Base-by-base conservation (phyloP, 1,139 yeast species). In the Hansenula sp. region DNA sequence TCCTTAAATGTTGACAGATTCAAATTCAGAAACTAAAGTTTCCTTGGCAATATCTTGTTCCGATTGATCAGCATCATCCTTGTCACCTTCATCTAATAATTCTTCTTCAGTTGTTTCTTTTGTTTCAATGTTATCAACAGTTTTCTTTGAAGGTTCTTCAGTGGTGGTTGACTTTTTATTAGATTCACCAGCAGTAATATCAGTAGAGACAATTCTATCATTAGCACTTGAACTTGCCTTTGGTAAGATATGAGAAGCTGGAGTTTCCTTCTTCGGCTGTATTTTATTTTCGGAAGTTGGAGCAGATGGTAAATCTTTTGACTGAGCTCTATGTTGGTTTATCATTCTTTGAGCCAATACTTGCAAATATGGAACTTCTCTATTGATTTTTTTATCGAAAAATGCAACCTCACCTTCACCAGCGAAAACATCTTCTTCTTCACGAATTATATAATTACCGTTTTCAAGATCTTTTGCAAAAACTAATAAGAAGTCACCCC, bases 381-480 rank as follows among this genome's bases (percentile, higher is more conserved):
- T 66, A 25, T 68, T 66, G 6, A 71, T 57, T 16, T 70, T 70
- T 47, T 72, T 72, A 49, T 84, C 87, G 48, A 76, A 68, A 59
- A 72, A 89, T 15, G 79, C 78, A 50, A 90, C 70, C 45, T 84
- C 90, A 48, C 93, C 95, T 48, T 86, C 88, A 47, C 86, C 86
- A 28, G 79, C 66, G 53, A 76, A 71, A 49, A 77, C 70, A 57
- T 81, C 87, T 37, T 79, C 81, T 40, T 67, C 71, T 46, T 77
- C 80, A 49, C 76, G 79, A 33, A 88, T 68, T 37, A 72, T 76
- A 80, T 87, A 86, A 59, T 84, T 81, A 12, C 94, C 94, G 43
- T 67, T 70, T 61, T 88, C 96, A 47, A 89, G 71, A 61, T 90
- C 96, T 55, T 87, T 87, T 25, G 94, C 96, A 65, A 87, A 86